Evolutionary conservation across 352 stramenopile species (phyloP), one percentile per base, ranked within the genome.

Genomic region (Phytophthora megakarya): DNA sequence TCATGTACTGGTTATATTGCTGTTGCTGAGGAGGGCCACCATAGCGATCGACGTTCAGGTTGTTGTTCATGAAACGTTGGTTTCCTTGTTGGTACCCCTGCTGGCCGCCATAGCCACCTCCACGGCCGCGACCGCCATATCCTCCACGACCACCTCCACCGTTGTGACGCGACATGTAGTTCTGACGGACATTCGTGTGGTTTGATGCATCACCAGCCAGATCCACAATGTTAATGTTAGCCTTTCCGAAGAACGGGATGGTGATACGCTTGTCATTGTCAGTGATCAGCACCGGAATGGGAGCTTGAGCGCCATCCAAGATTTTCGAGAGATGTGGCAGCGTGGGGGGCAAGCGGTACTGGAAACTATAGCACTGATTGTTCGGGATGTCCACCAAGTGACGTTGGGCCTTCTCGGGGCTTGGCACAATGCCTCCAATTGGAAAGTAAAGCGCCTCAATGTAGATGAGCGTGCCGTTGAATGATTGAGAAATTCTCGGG

Each of bases 351-450:
- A 86, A 71, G 21, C 72, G 67, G 69, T 89, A 95, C 68, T 93
- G 83, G 58, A 91, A 95, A 63, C 80, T 92, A 61, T 89, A 90
- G 68, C 86, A 95, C 64, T 91, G 82, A 67, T 95, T 95, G 81
- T 95, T 93, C 6, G 79, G 80, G 26, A 95, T 90, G 52, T 95
- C 86, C 40, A 80, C 63, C 33, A 95, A 65, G 25, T 90, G 62
- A 16, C 70, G 70, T 50, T 92, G 84, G n/a, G 75, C 62, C 63
- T 92, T 91, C 54, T 93, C 78, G 0, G 86, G 86, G 38, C 84
- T 93, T 3, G 86, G 86, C 23, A 95, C 82, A 26, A 90, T 75
- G 18, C 80, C 83, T 8, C 80, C 79, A 21, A 92, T 88, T 2
- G 80, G 82, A 54, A 95, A 95, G 40, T 86, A 82, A 16, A 91